Evolutionary conservation across 2,329 filamentous ascomycete species (phyloP), one percentile per base, ranked within the genome.

Genomic region (Cryphonectria radicalis): DNA sequence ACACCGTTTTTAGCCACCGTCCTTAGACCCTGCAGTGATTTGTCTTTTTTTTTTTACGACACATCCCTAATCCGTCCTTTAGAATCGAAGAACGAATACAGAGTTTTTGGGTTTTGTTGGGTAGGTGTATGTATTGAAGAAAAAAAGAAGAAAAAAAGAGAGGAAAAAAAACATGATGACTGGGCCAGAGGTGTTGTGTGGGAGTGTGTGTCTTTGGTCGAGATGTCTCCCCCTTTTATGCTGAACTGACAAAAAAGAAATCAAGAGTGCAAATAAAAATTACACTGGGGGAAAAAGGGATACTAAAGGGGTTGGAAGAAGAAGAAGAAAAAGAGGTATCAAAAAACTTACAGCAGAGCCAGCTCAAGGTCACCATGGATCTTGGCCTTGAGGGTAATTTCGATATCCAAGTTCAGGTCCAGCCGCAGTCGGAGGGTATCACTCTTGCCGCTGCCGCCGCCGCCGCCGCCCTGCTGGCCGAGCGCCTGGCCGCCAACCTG

Each of bases 331-430:
- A 46, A 59, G 66, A 46, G 53, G 71, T 42, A 72, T 35, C 22
- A 35, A 25, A 68, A 64, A 64, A 84, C 86, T 81, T 82, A 88
- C 86, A 88, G 82, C 76, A 96, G 85, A 74, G 90, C 91, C 74
- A 96, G 81, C 46, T 93, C 94, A 74, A 97, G 82, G 82, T 97
- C 94, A 78, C 94, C 94, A 77, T 94, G 90, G 75, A 96, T 94
- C 80, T 91, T 91, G 28, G 93, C 93, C 85, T 96, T 96, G 73
- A 96, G 86, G 77, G 94, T 91, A 73, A 96, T 93, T 81, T 96
- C 93, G 66, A 96, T 87, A 75, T 96, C 93, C 70, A 96, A 84
- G 80, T 96, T 96, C 70, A 94, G 85, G 78, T 96, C 93, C 32
- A 96, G 83, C 53, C 90, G 88, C 76, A 96, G 81, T 79, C 91